Evolutionary conservation across 768 basidiomycete genomes (phyloP), one percentile per base, ranked within the genome.

Genomic region (Boletus reticulatus): DNA sequence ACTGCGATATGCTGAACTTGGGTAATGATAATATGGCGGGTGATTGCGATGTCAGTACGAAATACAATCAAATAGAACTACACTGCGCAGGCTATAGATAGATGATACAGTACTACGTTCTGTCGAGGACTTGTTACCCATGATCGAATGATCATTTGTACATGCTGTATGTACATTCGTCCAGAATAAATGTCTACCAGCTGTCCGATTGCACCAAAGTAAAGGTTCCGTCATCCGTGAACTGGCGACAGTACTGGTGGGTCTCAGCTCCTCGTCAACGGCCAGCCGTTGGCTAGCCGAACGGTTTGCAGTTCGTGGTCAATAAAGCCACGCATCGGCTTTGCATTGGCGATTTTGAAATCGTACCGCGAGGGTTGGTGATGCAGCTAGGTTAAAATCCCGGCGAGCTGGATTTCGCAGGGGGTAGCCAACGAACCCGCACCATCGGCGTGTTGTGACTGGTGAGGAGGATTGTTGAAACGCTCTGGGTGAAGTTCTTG

Each of bases 361-460:
- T 69, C 62, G 63, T 87, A 87, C 12, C 73, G 67, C 61, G 76
- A 76, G 38, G 69, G 66, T 68, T 87, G 87, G 64, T 83, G 80
- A 27, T 78, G 77, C 53, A 89, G 73, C 67, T 89, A 80, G 20
- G 76, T 70, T 43, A 74, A 71, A 43, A 86, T 72, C 13, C 78
- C 78, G 36, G 84, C 82, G 55, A 78, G 78, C 77, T 31, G 47
- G 20, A 80, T 84, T 51, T 79, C 76, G 55, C 82, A 80, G 32
- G 82, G 76, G 66, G 84, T 80, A 43, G 76, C 62, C 56, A 85
- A 84, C 66, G 77, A 80, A 50, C 87, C 78, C 17, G 69, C 64
- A 24, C 69, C 67, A 65, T 36, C 16, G 27, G 72, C 14, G 17
- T 44, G 20, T 32, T 44, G 32, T 41, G 42, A 41, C 24, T 41